A percentile compares a stretch with the other conserved stretches of the same genome.
phyloP scores from a whole-genome alignment of 2,329 filamentous ascomycete genomes.

The Penicillium sp. region DNA sequence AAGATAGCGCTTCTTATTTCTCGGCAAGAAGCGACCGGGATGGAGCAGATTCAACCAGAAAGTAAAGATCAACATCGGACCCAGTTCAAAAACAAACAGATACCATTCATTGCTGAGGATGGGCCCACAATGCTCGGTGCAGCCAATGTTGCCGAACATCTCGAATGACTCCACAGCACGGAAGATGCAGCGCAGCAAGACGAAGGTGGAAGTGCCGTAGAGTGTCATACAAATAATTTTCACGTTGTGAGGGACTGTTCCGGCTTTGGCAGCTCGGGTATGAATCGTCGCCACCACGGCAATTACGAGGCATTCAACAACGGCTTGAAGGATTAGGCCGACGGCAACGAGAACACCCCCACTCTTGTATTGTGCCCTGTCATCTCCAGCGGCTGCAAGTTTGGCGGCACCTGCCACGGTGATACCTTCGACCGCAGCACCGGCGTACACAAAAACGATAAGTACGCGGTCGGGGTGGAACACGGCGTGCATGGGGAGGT shows the following conservation, averaged over 20 bases:
- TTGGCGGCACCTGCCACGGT: slow-evolving; percentile 38
- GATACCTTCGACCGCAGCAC: slow-evolving; percentile 39
- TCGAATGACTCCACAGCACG: slow-evolving; percentile 42
- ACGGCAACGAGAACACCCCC: slow-evolving; percentile 35
- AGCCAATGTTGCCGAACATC: slow-evolving; percentile 26
- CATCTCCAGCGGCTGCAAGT: slow-evolving; percentile 24
- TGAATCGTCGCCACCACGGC: slow-evolving; percentile 34
- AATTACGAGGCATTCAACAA: slow-evolving; percentile 37
- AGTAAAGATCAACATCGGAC: slow-evolving; percentile 41
- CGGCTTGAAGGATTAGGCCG: slow-evolving; percentile 37
- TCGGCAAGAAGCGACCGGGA: slow-evolving; percentile 39
- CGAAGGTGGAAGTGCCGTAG: slow-evolving; percentile 41
- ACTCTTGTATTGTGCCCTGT: slow-evolving; percentile 24
- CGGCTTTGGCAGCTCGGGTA: slow-evolving; percentile 30
- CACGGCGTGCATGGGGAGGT: slow-evolving; percentile 45
- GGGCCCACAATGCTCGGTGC: slow-evolving; percentile 30
- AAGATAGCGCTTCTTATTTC: slow-evolving; percentile 34
- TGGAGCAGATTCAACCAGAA: slow-evolving; percentile 44
- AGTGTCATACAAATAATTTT: slow-evolving; percentile 38
- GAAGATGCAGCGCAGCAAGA: slow-evolving; percentile 42
- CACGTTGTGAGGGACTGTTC: slow-evolving; percentile 36
- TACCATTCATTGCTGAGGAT: slow-evolving; percentile 43
- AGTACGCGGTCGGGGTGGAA: slow-evolving; percentile 42
- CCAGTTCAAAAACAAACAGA: slow-evolving; percentile 43
- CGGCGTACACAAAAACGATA: slow-evolving; percentile 43